Conservation (phyloP, 1,284 basidiomycete species). For the Melampsora americana region DNA sequence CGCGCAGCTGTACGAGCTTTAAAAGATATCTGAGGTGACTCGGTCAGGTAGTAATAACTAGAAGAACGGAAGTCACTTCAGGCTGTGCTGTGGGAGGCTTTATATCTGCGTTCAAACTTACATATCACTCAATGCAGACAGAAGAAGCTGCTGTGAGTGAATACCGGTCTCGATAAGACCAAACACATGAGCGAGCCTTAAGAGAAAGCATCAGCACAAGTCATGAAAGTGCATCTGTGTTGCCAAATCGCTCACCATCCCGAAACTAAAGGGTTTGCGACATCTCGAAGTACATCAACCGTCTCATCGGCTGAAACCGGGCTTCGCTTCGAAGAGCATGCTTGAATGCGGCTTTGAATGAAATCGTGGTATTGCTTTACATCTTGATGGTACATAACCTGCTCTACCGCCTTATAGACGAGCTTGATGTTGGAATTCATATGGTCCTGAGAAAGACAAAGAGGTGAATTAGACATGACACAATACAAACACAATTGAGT, state of each 20-base stretch:
- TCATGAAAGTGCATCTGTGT: too few relatives aligned
- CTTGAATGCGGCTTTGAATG: conserved; percentile 19
- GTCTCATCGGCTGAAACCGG: conserved; percentile 19
- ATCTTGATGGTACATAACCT: conserved; percentile 15
- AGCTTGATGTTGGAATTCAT: conserved; percentile 20
- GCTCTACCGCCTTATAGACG: conserved; percentile 30
- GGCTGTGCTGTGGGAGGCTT: background rate
- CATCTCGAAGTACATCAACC: conserved; percentile 35
- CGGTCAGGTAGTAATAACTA: conserved; percentile 38
- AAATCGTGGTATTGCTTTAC: conserved; percentile 12
- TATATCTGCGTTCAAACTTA: background rate
- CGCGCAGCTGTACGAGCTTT: conserved; percentile 30
- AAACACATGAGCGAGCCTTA: conserved; percentile 37
- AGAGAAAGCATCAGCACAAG: background rate
- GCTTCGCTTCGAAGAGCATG: conserved; percentile 19
- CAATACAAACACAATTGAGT: background rate
- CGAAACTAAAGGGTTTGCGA: conserved; percentile 26
- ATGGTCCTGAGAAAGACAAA: conserved; percentile 9
- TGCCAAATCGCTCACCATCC: conserved; percentile 10
- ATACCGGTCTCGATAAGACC: conserved; percentile 39
- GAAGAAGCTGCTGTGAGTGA: conserved; percentile 34
- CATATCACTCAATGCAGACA: conserved; percentile 41
- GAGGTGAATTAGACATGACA: background rate
- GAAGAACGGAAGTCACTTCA: background rate
- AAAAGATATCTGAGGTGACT: conserved; percentile 31